Conservation (phyloP, 208 protist genomes). For the Zelonia costaricensis region DNA sequence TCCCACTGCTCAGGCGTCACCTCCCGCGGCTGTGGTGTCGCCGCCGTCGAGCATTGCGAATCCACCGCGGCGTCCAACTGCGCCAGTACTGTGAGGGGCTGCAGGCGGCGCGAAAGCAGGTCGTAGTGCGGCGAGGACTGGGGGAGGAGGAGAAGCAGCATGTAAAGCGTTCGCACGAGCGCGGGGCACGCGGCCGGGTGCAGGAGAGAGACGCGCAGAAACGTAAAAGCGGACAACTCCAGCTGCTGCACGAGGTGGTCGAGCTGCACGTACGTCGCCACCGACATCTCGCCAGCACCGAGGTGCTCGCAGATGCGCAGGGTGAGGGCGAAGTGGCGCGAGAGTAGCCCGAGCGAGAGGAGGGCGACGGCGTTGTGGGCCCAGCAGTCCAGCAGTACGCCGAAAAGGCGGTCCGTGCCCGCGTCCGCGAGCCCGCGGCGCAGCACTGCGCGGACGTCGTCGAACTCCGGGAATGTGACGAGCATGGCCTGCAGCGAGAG, state of each 20-base stretch:
- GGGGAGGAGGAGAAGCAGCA: constrained; percentile 97
- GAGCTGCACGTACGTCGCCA: constrained; percentile 93
- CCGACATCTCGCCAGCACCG: constrained; percentile 85
- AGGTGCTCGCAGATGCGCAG: constrained; percentile 56
- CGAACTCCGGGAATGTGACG: constrained; percentile 90
- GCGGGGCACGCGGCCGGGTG: constrained; percentile 76
- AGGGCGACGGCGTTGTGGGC: constrained; percentile 89
- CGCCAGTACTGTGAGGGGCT: constrained; percentile 33
- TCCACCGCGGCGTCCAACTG: too few relatives aligned
- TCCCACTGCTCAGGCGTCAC: constrained; percentile 10
- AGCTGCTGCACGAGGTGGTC: constrained; percentile 97
- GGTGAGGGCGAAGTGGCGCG: constrained; percentile 86
- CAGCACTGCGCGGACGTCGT: constrained; percentile 74
- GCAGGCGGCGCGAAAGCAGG: constrained; percentile 45
- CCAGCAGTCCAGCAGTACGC: constrained; percentile 80
- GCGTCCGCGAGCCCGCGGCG: constrained; percentile 33
- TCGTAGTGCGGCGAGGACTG: constrained; percentile 90
- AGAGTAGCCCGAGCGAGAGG: constrained; percentile 93
- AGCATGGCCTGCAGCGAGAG: constrained; percentile 71
- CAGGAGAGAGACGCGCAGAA: constrained; percentile 91
- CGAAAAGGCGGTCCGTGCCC: constrained; percentile 36
- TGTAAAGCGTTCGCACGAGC: constrained; percentile 94
- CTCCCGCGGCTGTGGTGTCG: neutral
- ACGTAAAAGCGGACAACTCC: constrained; percentile 95
- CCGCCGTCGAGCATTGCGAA: too few relatives aligned